These are phyloP conservation scores for Penicillium thymicola DNA, from an alignment of 2,329 filamentous ascomycete genomes.

Conservation along the genomic window DNA sequence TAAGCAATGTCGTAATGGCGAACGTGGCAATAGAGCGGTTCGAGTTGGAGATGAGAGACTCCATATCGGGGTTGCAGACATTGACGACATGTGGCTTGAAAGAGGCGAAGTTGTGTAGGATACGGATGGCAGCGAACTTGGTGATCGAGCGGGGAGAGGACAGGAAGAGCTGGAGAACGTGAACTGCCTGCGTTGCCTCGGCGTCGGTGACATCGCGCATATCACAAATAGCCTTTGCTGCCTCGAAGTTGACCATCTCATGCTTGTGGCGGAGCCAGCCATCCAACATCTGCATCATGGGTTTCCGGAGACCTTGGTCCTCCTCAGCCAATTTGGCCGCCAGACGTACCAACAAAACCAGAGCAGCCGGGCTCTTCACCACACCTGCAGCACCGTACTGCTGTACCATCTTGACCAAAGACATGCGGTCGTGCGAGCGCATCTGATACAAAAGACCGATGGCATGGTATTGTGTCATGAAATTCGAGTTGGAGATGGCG, in stretches of 20 bases:
- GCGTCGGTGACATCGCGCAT: slow-evolving; percentile 89
- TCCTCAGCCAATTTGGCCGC: slow-evolving; percentile 94
- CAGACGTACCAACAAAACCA: slow-evolving; percentile 86
- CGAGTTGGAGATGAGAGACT: slow-evolving; percentile 91
- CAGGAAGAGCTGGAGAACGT: slow-evolving; percentile 93
- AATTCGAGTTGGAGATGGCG: slow-evolving; percentile 74
- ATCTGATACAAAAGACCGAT: slow-evolving; percentile 97
- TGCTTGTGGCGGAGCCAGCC: slow-evolving; percentile 98
- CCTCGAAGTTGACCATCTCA: slow-evolving; percentile 99
- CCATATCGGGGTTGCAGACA: slow-evolving; percentile 94
- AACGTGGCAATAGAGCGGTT: slow-evolving; percentile 98
- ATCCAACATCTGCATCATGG: slow-evolving; percentile 96
- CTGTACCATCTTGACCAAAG: slow-evolving; percentile 99
- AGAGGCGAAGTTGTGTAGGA: slow-evolving; percentile 91
- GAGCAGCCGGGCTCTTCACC: slow-evolving; percentile 90
- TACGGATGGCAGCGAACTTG: slow-evolving; percentile 95
- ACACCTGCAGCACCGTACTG: slow-evolving; percentile 90
- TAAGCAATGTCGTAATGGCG: slow-evolving; percentile 94
- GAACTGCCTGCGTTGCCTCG: slow-evolving; percentile 87
- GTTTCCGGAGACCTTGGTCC: slow-evolving; percentile 80
- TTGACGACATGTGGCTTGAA: slow-evolving; percentile 94
- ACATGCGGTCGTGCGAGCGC: slow-evolving; percentile 96
- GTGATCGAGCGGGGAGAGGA: slow-evolving; percentile 93
- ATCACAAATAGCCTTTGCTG: slow-evolving; percentile 95
- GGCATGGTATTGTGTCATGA: slow-evolving; percentile 97